A percentile compares a stretch with the other conserved stretches of the same genome.
Evolutionary conservation across 179 eudicot species (phyloP).

Genomic region (Amaranthus tricolor): DNA sequence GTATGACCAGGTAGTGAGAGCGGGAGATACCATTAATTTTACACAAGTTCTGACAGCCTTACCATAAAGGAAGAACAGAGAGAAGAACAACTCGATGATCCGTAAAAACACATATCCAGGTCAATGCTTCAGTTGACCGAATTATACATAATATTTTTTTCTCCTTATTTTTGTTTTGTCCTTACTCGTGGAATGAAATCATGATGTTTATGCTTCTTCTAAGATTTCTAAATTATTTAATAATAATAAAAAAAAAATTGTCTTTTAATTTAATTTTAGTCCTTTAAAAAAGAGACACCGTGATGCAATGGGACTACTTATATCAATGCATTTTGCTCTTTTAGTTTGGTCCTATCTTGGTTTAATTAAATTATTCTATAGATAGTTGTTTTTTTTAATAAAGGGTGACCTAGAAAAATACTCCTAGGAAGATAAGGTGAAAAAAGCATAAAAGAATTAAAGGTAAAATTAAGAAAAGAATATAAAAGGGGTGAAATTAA

Average conservation of each 20-base stretch:
- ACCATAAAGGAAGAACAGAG: constrained; percentile 10
- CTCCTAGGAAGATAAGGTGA: constrained; percentile 15
- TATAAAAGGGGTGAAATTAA: neutral
- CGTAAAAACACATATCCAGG: constrained; percentile 4
- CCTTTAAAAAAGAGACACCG: constrained; percentile 33
- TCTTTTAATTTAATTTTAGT: neutral
- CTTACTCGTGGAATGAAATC: constrained; percentile 4
- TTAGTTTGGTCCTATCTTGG: constrained; percentile 24
- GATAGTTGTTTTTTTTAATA: neutral
- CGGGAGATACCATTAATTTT: too few relatives aligned
- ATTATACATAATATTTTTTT: neutral
- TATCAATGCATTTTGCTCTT: constrained; percentile 26
- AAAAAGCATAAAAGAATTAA: constrained; percentile 9
- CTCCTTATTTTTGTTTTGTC: constrained; percentile 16
- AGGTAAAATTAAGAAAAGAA: neutral
- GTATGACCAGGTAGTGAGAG: too few relatives aligned
- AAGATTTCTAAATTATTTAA: constrained; percentile 9
- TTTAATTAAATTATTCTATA: neutral
- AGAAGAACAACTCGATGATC: neutral
- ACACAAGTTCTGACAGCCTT: constrained; percentile 9
- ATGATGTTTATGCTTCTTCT: neutral
- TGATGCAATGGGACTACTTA: constrained; percentile 31
- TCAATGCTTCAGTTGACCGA: constrained; percentile 29
- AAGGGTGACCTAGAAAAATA: constrained; percentile 6
- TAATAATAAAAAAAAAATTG: neutral